A percentile compares a stretch with the other conserved stretches of the same genome.
Conservation (phyloP, 208 protist species). For the Herpetomonas tarakana region DNA sequence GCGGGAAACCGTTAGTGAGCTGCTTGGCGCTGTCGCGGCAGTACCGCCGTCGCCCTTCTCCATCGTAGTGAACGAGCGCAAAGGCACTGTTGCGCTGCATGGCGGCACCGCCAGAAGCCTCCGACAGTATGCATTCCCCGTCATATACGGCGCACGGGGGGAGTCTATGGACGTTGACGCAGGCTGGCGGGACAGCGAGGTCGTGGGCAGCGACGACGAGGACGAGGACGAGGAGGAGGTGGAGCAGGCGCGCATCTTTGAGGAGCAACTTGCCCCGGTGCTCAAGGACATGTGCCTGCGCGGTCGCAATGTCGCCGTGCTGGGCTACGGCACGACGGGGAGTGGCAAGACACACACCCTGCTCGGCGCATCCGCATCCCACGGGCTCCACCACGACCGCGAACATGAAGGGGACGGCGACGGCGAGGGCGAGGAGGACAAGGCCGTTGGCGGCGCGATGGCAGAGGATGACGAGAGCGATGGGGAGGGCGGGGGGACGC, state of each 20-base stretch:
- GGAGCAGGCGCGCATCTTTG: slow-evolving; percentile 1
- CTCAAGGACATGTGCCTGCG: slow-evolving; percentile 1
- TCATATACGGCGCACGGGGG: neutral
- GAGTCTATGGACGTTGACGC: neutral
- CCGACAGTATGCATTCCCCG: neutral
- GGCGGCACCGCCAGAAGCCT: neutral
- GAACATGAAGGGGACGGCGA: no score
- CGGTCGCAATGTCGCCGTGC: slow-evolving; percentile 18
- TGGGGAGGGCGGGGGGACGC: neutral
- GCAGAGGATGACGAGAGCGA: neutral
- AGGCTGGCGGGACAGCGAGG: neutral
- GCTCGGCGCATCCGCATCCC: neutral
- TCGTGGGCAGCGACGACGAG: neutral
- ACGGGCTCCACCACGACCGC: neutral
- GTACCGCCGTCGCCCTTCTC: neutral
- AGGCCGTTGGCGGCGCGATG: no score
- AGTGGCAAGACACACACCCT: slow-evolving; percentile 45
- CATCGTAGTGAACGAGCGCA: neutral
- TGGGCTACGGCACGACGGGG: slow-evolving; percentile 67
- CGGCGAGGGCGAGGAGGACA: no score
- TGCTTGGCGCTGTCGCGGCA: neutral
- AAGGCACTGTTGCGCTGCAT: neutral
- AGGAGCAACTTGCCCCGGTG: slow-evolving; percentile 2
- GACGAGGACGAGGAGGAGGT: slow-evolving; percentile 1
- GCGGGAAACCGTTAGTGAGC: neutral